Evolutionary conservation across 192 early-diverging fungal genomes (phyloP), one percentile per base, ranked within the genome.

Genomic region (Polychytrium aggregatum): DNA sequence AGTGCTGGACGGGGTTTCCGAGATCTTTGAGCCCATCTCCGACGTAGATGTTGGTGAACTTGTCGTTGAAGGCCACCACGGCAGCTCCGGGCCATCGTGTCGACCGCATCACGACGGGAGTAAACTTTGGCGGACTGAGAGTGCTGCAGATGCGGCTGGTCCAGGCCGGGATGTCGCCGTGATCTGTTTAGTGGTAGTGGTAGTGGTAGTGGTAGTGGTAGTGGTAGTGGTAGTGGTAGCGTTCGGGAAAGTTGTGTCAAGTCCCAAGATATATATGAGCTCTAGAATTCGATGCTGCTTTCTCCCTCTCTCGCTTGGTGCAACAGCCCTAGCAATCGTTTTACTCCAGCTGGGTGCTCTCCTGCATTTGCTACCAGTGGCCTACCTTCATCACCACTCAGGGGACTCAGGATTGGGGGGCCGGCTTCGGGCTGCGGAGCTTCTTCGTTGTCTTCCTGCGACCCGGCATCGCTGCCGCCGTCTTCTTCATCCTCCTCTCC

Each of bases 31-130:
- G 60, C 1, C 77, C 77, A 44, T 79, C 75, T 9, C 77, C 77
- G n/a, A 79, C 58, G 50, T 79, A 79, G 36, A 79, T 49, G 50
- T 71, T 75, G 8, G 76, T 63, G 55, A 79, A 79, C 46, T 78
- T 78, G 52, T 79, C 77, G 45, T 71, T 65, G 60, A 75, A 79
- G n/a, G 71, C 63, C 10, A 79, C 54, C 20, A 62, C 52, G 17
- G 46, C 52, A 1, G 77, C 74, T 1, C 77, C 77, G 24, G 76
- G 77, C 77, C 77, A 79, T n/a, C 69, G 56, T 16, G 71, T 76
- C 17, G 56, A 67, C 30, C 65, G 50, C 29, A 79, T 42, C 10
- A 52, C n/a, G 26, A 79, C 55, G 9, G 76, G 76, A 36, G 71
- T 66, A 62, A 74, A 79, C 41, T 76, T 77, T 11, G 53, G 7